Evolutionary conservation across 2,329 filamentous ascomycete species (phyloP), one percentile per base, ranked within the genome.

Genomic region (Fusarium graminum): DNA sequence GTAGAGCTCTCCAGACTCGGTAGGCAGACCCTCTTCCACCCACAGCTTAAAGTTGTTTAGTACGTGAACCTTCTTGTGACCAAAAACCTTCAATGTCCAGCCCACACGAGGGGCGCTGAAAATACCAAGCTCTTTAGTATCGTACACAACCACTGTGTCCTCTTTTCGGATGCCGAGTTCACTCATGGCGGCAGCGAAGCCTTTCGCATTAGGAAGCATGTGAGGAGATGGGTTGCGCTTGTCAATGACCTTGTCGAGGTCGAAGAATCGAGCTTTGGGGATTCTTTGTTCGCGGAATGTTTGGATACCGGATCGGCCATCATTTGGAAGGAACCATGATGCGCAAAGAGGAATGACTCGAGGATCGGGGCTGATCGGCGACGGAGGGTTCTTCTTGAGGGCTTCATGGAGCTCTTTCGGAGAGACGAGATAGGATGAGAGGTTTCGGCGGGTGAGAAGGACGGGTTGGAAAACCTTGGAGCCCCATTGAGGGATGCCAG

Each of bases 21-120:
- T 91, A 0, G 93, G 92, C 68, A 89, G 86, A 2, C 92, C 93
- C 74, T 96, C 85, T 32, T 94, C 91, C 3, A 94, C 89, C 93
- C 94, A 99, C n/a, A 92, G 80, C 77, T 90, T 92, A 81, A 97
- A 99, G 81, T 99, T 99, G 81, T 99, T 96, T 54, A 99, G 81
- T 17, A 99, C 80, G 77, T 97, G 93, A 14, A 99, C 94, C 66
- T 88, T 90, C 42, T 88, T 83, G 77, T 99, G 95, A 2, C 95
- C 95, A 77, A 98, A 98, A 32, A 93, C 88, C 73, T 88, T 88
- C 67, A 99, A 82, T 3, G 94, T 99, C 95, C 95, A 99, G 57
- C 90, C 94, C 1, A 97, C 94, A 40, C 95, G 87, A 6, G 95
- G 95, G 3, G 94, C 95, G 71, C 92, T 95, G 80, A 99, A 97